Evolutionary conservation across 1,284 basidiomycete genomes (phyloP).

Genomic region (Ceratobasidium theobromae): DNA sequence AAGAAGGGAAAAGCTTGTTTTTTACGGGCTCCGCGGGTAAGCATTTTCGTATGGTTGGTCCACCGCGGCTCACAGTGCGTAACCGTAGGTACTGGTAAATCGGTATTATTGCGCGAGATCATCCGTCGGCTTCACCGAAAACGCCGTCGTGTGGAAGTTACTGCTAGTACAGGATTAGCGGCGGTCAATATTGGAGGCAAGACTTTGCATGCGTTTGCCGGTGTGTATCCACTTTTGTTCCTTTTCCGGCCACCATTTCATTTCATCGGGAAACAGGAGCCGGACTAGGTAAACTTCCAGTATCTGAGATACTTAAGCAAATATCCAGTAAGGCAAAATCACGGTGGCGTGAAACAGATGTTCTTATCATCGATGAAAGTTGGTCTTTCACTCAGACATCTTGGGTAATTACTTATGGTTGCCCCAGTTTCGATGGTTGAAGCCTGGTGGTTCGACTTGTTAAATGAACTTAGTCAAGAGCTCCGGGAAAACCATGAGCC

Average conservation of each 20-base stretch:
- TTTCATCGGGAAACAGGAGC: too few relatives aligned
- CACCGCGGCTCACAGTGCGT: not conserved
- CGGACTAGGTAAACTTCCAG: constrained; percentile 74
- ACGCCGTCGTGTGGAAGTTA: constrained; percentile 58
- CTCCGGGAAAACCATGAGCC: constrained; percentile 66
- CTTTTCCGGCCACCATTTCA: not conserved
- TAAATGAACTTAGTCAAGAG: constrained; percentile 63
- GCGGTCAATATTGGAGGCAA: constrained; percentile 59
- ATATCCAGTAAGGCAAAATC: constrained; percentile 66
- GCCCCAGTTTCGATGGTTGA: constrained; percentile 93
- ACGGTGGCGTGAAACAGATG: constrained; percentile 74
- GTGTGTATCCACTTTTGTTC: constrained; percentile 37
- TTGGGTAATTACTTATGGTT: not conserved
- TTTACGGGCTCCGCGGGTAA: constrained; percentile 35
- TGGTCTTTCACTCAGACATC: constrained; percentile 14
- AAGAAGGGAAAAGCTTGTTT: constrained; percentile 32
- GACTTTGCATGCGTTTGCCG: constrained; percentile 60
- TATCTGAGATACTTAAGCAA: constrained; percentile 68
- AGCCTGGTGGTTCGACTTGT: constrained; percentile 87
- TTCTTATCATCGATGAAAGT: constrained; percentile 96
- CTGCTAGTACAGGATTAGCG: constrained; percentile 61
- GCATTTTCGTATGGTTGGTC: not conserved
- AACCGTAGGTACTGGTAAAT: constrained; percentile 59
- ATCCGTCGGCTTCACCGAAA: constrained; percentile 48
- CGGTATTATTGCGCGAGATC: constrained; percentile 56